Conservation (phyloP, 352 stramenopile species). For the Phytophthora quininea region DNA sequence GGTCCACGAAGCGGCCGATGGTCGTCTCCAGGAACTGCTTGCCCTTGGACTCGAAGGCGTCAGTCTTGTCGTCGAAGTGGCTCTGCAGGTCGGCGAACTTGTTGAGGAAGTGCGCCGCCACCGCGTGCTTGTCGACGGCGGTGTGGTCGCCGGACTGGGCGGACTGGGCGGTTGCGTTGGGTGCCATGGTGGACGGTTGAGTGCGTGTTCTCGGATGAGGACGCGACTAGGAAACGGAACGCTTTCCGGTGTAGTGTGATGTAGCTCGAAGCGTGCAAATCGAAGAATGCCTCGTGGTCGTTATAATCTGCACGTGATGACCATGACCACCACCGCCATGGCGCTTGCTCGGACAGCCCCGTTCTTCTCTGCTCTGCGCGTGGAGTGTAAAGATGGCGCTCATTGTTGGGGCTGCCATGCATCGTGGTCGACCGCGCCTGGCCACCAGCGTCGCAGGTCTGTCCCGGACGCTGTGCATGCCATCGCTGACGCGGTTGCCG, state of each 20-base stretch:
- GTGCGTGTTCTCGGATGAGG: neutral
- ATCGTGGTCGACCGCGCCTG: neutral
- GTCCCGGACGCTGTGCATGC: neutral
- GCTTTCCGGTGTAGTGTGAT: neutral
- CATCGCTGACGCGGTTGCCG: neutral
- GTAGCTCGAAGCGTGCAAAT: neutral
- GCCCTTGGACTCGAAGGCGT: slow-evolving; percentile 21
- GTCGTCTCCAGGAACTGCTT: slow-evolving; percentile 25
- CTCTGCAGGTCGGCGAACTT: slow-evolving; percentile 25
- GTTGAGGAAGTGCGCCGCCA: slow-evolving; percentile 15
- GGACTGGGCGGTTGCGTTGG: neutral
- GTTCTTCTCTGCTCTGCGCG: neutral
- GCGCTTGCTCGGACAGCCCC: neutral
- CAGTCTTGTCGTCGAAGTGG: slow-evolving; percentile 12
- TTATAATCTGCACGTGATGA: neutral
- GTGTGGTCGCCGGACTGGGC: neutral
- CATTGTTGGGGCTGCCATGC: neutral
- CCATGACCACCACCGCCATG: neutral
- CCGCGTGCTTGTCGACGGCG: neutral
- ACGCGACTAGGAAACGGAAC: neutral
- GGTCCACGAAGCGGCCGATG: slow-evolving; percentile 20
- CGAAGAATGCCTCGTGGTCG: neutral
- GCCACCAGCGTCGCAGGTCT: neutral
- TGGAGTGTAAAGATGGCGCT: slow-evolving; percentile 1
- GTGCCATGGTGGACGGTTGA: neutral